A percentile compares a stretch with the other conserved stretches of the same genome.
These are phyloP conservation scores for Alternaria incomplexa DNA, from an alignment of 2,329 filamentous ascomycete genomes.

Conservation along the genomic window DNA sequence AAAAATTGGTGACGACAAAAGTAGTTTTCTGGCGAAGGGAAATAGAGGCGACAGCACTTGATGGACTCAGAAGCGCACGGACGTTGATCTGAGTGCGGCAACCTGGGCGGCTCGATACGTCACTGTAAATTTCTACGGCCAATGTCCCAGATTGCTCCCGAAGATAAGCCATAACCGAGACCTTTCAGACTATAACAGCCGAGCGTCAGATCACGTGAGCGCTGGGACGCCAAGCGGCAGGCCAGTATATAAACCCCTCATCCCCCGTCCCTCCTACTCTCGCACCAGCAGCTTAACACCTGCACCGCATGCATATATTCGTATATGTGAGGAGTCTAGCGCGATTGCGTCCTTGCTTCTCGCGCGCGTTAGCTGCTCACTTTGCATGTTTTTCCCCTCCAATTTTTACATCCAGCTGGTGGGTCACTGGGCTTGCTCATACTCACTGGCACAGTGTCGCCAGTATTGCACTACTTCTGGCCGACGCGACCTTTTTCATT, in stretches of 20 bases:
- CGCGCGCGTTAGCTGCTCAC: no score
- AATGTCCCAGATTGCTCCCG: background rate
- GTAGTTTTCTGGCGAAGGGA: background rate
- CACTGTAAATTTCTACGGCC: background rate
- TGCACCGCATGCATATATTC: no score
- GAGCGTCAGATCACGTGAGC: background rate
- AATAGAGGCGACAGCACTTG: background rate
- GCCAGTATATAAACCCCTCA: background rate
- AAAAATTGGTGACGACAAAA: background rate
- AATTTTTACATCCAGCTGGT: constrained; percentile 16
- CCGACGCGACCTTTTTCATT: constrained; percentile 30
- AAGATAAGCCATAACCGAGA: background rate
- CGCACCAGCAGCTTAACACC: background rate
- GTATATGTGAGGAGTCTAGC: no score
- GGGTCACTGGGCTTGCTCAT: constrained; percentile 21
- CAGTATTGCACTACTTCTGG: constrained; percentile 23
- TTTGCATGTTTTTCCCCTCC: no score
- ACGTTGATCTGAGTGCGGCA: background rate
- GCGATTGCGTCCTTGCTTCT: no score
- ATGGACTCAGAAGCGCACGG: background rate
- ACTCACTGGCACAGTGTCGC: constrained; percentile 19
- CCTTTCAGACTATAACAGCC: background rate
- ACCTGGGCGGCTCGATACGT: background rate
- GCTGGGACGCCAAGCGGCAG: background rate
- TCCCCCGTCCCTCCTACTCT: background rate